Evolutionary conservation across 495 filamentous ascomycete genomes (phyloP).

Genomic region (Aspergillus steynii): DNA sequence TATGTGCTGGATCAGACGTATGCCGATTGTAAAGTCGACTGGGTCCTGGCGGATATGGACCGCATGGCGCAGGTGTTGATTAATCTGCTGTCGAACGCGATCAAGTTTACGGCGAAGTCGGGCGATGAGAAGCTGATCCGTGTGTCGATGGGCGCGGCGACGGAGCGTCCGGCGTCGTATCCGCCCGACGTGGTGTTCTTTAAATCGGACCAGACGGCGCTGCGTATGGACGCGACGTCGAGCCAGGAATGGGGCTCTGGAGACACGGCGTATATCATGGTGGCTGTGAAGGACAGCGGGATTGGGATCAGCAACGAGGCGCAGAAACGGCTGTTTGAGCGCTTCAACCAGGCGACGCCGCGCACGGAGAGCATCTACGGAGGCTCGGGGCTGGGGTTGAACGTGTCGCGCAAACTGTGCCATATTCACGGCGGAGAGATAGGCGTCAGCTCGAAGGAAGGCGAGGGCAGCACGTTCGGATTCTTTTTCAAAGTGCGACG

Average conservation of each 20-base stretch:
- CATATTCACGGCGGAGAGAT: slow-evolving; percentile 85
- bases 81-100: slow-evolving; percentile 75
- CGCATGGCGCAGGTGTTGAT: slow-evolving; percentile 73
- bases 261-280: slow-evolving; percentile 67
- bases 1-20: slow-evolving; percentile 61
- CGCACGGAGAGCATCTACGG: slow-evolving; percentile 80
- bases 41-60: slow-evolving; percentile 69
- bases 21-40: slow-evolving; percentile 56
- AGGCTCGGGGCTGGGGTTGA: slow-evolving; percentile 79
- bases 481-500: slow-evolving; percentile 72
- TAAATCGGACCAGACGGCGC: slow-evolving; percentile 39
- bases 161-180: slow-evolving; percentile 46
- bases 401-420: slow-evolving; percentile 75
- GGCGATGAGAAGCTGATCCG: slow-evolving; percentile 59
- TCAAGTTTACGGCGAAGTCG: slow-evolving; percentile 68
- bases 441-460: slow-evolving; percentile 70
- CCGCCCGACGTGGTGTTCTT: slow-evolving; percentile 54
- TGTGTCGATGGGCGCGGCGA: slow-evolving; percentile 69
- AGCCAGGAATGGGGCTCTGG: slow-evolving; percentile 67
- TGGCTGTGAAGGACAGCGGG: slow-evolving; percentile 76
- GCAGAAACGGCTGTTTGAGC: slow-evolving; percentile 72
- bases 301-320: slow-evolving; percentile 72
- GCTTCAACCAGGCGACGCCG: slow-evolving; percentile 79
- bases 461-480: slow-evolving; percentile 77
- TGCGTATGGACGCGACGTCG: slow-evolving; percentile 45